A percentile compares a stretch with the other conserved stretches of the same genome.
Conservation (phyloP, 306 rosid genomes). For the Quercus variabilis region DNA sequence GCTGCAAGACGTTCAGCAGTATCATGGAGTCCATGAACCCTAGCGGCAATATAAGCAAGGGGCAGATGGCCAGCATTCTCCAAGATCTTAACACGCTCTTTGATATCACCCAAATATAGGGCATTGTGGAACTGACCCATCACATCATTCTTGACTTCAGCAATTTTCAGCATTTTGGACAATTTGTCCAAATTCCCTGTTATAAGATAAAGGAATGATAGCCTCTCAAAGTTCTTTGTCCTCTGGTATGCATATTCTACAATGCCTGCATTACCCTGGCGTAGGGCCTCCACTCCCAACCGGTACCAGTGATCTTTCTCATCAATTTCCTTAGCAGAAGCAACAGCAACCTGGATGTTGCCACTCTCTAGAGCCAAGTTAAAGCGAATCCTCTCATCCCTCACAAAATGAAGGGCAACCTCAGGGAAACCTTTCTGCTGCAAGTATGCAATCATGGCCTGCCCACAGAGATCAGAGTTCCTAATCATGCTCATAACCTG, state of each 20-base stretch:
- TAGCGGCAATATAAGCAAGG: constrained; percentile 76
- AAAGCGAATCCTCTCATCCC: constrained; percentile 83
- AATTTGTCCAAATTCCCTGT: constrained; percentile 77
- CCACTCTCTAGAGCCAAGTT: constrained; percentile 95
- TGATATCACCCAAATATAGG: constrained; percentile 70
- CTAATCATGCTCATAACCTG: constrained; percentile 89
- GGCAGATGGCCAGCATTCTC: constrained; percentile 86
- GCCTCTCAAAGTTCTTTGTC: constrained; percentile 85
- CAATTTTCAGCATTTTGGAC: constrained; percentile 93
- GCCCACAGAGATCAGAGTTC: constrained; percentile 91
- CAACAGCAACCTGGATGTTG: constrained; percentile 86
- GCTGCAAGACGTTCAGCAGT: constrained; percentile 73
- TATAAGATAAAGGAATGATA: constrained; percentile 83
- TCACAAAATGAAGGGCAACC: constrained; percentile 95
- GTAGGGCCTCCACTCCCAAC: constrained; percentile 90
- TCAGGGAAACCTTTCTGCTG: constrained; percentile 97
- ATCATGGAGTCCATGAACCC: constrained; percentile 71
- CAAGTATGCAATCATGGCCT: constrained; percentile 90
- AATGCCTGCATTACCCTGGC: constrained; percentile 90
- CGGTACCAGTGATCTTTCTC: constrained; percentile 94
- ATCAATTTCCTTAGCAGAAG: constrained; percentile 87
- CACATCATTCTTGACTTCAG: constrained; percentile 90
- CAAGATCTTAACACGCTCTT: constrained; percentile 81
- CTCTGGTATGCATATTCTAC: constrained; percentile 94
- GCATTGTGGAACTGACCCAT: constrained; percentile 99